A percentile compares a stretch with the other conserved stretches of the same genome.
phyloP scores from a whole-genome alignment of 345 rosid genomes.

The Acer negundo region DNA sequence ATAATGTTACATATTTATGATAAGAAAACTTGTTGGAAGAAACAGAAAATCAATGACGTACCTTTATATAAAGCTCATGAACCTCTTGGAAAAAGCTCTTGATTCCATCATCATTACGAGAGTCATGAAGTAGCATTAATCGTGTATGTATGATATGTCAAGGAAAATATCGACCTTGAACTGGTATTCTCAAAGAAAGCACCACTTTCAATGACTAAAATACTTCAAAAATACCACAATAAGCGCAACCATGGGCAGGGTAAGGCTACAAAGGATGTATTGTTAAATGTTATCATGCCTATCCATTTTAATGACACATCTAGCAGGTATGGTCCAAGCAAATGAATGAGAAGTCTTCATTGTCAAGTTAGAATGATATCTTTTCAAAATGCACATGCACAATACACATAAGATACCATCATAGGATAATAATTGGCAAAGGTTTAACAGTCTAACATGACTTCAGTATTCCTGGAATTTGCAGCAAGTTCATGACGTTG shows the following conservation, averaged over 20 bases:
- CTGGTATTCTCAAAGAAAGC: neutral
- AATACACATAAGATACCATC: neutral
- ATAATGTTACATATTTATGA: neutral
- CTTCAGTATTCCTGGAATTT: neutral
- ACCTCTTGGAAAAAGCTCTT: slow-evolving; percentile 94
- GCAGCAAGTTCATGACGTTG: neutral
- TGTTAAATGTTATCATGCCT: neutral
- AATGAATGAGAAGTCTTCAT: neutral
- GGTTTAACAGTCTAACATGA: neutral
- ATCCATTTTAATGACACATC: neutral
- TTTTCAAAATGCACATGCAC: slow-evolving; percentile 1
- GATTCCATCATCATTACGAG: slow-evolving; percentile 94
- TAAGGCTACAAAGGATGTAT: neutral
- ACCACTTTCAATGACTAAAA: neutral
- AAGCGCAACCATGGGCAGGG: neutral
- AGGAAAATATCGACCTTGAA: slow-evolving; percentile 35
- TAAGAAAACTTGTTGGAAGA: neutral
- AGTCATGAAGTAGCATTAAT: slow-evolving; percentile 94
- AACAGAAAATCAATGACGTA: slow-evolving; percentile 8
- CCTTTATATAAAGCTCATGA: slow-evolving; percentile 78
- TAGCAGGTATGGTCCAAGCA: neutral
- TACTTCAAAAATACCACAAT: neutral
- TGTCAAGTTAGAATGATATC: neutral
- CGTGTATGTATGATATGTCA: slow-evolving; percentile 73
- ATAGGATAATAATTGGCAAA: neutral